Evolutionary conservation across 495 filamentous ascomycete genomes (phyloP).

Genomic region (Aspergillus heteromorphus): DNA sequence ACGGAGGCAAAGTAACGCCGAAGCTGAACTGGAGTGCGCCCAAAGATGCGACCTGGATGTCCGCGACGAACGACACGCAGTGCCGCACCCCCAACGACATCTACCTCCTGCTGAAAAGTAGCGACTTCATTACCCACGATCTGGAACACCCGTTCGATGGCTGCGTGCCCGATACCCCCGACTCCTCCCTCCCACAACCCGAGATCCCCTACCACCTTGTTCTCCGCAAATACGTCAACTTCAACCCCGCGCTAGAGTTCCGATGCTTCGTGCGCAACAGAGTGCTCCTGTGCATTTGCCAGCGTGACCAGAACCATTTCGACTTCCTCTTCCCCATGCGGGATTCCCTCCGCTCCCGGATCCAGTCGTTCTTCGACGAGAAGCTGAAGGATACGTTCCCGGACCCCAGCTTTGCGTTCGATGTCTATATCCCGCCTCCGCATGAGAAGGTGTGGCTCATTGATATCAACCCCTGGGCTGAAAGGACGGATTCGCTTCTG

Average conservation of each 20-base stretch:
- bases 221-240: constrained; percentile 78
- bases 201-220: constrained; percentile 63
- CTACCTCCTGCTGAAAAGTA: constrained; percentile 87
- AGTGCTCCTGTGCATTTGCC: constrained; percentile 73
- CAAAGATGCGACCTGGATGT: constrained; percentile 96
- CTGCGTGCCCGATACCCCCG: constrained; percentile 45
- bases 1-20: constrained; percentile 78
- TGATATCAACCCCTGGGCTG: constrained; percentile 95
- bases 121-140: constrained; percentile 90
- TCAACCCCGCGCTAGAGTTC: constrained; percentile 89
- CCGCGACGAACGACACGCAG: constrained; percentile 81
- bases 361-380: constrained; percentile 67
- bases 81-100: constrained; percentile 84
- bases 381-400: constrained; percentile 71
- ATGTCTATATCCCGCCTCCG: constrained; percentile 81
- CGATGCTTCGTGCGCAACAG: constrained; percentile 84
- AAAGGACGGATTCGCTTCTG: constrained; percentile 77
- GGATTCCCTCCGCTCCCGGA: constrained; percentile 52
- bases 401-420: constrained; percentile 80
- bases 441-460: constrained; percentile 76
- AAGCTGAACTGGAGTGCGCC: constrained; percentile 98
- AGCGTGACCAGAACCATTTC: constrained; percentile 87
- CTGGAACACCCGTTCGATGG: constrained; percentile 88
- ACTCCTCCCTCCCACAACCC: constrained; percentile 18
- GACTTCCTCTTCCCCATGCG: constrained; percentile 69